A percentile compares a stretch with the other conserved stretches of the same genome.
Evolutionary conservation across 148 eudicot species (phyloP).

Genomic region (Silene uniflora): DNA sequence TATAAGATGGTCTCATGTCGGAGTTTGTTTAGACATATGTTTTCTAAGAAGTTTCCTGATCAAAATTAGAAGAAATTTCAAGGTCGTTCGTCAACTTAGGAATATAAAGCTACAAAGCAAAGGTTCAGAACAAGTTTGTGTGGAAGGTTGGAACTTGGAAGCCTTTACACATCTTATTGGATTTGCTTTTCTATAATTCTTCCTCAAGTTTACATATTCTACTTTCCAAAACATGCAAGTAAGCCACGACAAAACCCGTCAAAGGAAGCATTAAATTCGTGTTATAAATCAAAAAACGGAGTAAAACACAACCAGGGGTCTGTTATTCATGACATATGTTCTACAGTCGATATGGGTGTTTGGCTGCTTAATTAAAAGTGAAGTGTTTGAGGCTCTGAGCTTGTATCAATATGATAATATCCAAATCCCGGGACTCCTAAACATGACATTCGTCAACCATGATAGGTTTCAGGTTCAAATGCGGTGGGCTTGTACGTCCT

Average conservation of each 20-base stretch:
- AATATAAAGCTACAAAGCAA: constrained; percentile 7
- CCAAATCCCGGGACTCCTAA: too few relatives aligned
- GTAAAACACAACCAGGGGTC: background rate
- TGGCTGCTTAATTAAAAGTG: too few relatives aligned
- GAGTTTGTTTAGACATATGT: background rate
- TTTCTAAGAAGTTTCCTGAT: constrained; percentile 9
- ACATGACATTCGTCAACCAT: too few relatives aligned
- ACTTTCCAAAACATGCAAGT: background rate
- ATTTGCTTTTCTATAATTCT: too few relatives aligned
- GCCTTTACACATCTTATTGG: too few relatives aligned
- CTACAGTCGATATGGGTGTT: too few relatives aligned
- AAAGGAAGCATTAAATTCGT: background rate
- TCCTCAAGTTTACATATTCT: background rate
- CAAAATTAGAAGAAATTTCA: background rate
- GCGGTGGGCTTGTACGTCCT: too few relatives aligned
- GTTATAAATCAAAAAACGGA: background rate
- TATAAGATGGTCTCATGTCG: background rate
- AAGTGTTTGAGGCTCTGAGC: too few relatives aligned
- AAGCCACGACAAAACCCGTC: background rate
- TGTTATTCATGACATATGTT: too few relatives aligned
- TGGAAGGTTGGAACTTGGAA: too few relatives aligned
- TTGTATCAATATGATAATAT: too few relatives aligned
- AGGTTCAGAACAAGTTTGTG: background rate
- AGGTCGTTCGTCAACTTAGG: constrained; percentile 1
- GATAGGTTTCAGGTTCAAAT: too few relatives aligned